Evolutionary conservation across 2,329 filamentous ascomycete species (phyloP).

Genomic region (Intubia oerlemansii): DNA sequence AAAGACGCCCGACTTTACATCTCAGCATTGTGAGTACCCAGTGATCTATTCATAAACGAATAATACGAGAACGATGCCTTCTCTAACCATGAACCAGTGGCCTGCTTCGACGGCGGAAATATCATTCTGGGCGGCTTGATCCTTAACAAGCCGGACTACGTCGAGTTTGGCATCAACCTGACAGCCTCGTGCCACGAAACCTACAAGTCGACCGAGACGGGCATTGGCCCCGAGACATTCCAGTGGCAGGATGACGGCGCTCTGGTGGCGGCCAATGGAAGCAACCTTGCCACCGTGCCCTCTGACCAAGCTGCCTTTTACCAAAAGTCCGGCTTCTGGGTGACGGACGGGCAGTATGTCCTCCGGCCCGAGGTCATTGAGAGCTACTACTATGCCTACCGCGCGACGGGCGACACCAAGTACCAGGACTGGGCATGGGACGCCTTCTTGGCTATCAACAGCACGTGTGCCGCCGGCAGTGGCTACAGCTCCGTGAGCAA

Average conservation of each 20-base stretch:
- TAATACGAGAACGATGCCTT: no score
- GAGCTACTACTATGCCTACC: conserved; percentile 71
- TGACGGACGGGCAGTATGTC: conserved; percentile 36
- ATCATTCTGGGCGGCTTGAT: conserved; percentile 64
- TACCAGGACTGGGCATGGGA: conserved; percentile 78
- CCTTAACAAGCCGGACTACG: conserved; percentile 42
- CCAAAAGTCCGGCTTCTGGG: conserved; percentile 48
- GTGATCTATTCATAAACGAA: not conserved
- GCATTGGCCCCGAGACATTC: conserved; percentile 59
- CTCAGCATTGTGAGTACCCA: conserved; percentile 26
- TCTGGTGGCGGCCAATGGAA: conserved; percentile 13
- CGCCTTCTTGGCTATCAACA: conserved; percentile 47
- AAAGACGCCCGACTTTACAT: conserved; percentile 19
- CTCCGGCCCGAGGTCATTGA: conserved; percentile 69
- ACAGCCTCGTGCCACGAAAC: conserved; percentile 54
- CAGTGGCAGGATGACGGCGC: conserved; percentile 30
- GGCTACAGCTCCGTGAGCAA: conserved; percentile 46
- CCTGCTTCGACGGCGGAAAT: conserved; percentile 69
- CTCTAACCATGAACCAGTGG: no score
- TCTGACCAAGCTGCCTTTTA: conserved; percentile 35
- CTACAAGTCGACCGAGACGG: conserved; percentile 44
- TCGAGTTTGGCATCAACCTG: conserved; percentile 52
- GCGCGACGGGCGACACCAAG: conserved; percentile 49
- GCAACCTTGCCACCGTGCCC: conserved; percentile 22
- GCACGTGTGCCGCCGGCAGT: conserved; percentile 36